Percentiles rank a stretch among this genome's conserved stretches.
These are phyloP conservation scores for Aurantiochytrium sp. DNA, from an alignment of 108 stramenopile genomes.

Conservation along the genomic window DNA sequence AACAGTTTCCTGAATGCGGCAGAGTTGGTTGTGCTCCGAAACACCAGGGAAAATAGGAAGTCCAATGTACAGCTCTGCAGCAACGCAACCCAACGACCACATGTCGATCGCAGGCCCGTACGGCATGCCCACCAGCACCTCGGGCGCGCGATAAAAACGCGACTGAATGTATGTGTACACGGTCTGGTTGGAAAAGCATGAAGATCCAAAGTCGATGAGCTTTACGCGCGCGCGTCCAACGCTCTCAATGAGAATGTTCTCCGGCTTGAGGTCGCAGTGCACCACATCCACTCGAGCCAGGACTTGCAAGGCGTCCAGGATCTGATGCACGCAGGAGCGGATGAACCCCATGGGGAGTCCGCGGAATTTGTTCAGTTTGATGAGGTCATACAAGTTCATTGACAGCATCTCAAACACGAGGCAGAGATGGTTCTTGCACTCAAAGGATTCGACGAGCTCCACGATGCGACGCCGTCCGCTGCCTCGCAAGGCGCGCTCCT, in stretches of 20 bases:
- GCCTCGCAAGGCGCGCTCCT: neutral
- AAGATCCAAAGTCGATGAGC: constrained; percentile 95
- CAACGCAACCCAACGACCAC: constrained; percentile 95
- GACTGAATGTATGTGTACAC: constrained; percentile 92
- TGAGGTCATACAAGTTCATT: constrained; percentile 81
- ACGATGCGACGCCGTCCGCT: constrained; percentile 48
- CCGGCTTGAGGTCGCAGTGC: constrained; percentile 97
- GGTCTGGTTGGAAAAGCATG: constrained; percentile 65
- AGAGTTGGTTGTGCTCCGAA: constrained; percentile 87
- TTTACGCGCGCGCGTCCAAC: constrained; percentile 49
- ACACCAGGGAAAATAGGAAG: constrained; percentile 90
- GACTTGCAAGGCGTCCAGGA: constrained; percentile 64
- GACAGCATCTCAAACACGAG: constrained; percentile 86
- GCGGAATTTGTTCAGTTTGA: constrained; percentile 86
- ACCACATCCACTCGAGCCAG: constrained; percentile 61
- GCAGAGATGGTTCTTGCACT: constrained; percentile 77
- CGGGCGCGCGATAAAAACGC: constrained; percentile 94
- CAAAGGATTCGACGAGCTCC: constrained; percentile 73
- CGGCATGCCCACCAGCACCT: constrained; percentile 82
- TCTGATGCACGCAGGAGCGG: constrained; percentile 47
- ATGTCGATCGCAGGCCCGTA: constrained; percentile 95
- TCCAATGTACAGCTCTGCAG: constrained; percentile 88
- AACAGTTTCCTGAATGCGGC: constrained; percentile 84
- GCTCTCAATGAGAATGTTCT: constrained; percentile 78
- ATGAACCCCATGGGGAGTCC: constrained; percentile 76